phyloP scores from a whole-genome alignment of 2,329 filamentous ascomycete genomes.

The Pezicula radicicola region DNA sequence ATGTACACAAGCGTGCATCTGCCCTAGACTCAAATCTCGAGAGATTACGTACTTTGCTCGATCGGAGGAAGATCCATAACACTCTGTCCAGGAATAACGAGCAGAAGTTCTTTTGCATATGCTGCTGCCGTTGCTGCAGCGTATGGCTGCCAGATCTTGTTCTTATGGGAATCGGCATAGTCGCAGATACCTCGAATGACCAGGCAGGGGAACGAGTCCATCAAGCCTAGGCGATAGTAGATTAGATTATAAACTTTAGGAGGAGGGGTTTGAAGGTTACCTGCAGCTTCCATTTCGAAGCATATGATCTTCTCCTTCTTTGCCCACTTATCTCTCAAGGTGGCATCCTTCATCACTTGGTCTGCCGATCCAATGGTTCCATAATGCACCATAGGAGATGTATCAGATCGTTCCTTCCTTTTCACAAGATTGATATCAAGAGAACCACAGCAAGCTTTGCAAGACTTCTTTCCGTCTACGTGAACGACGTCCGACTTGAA shows the following conservation, averaged over 20 bases:
- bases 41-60: too few relatives aligned
- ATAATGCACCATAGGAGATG: constrained; percentile 17
- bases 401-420: background rate
- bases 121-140: constrained; percentile 14
- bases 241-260: background rate
- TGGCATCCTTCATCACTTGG: constrained; percentile 26
- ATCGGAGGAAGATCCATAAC: too few relatives aligned
- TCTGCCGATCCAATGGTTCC: constrained; percentile 26
- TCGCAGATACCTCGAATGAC: constrained; percentile 19
- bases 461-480: constrained; percentile 5
- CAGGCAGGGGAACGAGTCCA: constrained; percentile 11
- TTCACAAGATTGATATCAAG: background rate
- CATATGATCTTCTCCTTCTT: constrained; percentile 27
- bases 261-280: constrained; percentile 10
- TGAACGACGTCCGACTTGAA: constrained; percentile 3
- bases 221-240: background rate
- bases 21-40: too few relatives aligned
- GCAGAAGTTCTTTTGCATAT: constrained; percentile 13
- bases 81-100: too few relatives aligned
- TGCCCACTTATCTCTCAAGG: constrained; percentile 20
- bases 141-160: constrained; percentile 14
- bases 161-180: constrained; percentile 18
- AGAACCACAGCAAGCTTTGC: constrained; percentile 1
- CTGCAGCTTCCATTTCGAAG: constrained; percentile 32
- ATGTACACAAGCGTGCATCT: too few relatives aligned